These are phyloP conservation scores for Erigeron canadensis DNA, from an alignment of 129 eudicot species.

Conservation along the genomic window DNA sequence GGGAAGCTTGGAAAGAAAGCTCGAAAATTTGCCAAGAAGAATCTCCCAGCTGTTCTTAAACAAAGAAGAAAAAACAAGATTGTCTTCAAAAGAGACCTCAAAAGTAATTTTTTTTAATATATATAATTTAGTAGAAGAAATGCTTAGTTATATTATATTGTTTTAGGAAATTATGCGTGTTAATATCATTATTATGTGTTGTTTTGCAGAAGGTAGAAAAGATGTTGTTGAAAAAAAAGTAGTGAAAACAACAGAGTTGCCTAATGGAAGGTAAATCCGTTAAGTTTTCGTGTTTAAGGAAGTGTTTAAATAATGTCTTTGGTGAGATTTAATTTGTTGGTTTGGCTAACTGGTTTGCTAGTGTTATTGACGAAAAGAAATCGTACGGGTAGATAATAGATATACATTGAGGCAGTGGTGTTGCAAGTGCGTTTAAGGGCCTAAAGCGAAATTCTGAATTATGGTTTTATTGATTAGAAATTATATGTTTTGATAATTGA, in stretches of 20 bases:
- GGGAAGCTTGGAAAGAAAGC: conserved; percentile 97
- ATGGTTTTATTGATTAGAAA: too few species aligned
- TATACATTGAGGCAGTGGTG: too few species aligned
- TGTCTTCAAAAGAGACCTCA: conserved; percentile 49
- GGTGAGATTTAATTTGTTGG: background rate
- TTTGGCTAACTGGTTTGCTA: conserved; percentile 17
- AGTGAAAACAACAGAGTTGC: conserved; percentile 28
- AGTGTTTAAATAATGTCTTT: too few species aligned
- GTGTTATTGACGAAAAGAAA: too few species aligned
- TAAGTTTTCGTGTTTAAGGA: background rate
- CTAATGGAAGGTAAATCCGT: conserved; percentile 61
- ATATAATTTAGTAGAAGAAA: background rate
- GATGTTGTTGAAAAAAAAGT: conserved; percentile 45
- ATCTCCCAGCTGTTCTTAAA: conserved; percentile 67
- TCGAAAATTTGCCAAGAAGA: conserved; percentile 91
- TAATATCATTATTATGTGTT: background rate
- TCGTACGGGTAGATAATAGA: too few species aligned
- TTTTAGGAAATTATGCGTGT: background rate
- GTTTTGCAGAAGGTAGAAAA: conserved; percentile 43
- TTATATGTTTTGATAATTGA: too few species aligned
- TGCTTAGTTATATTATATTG: background rate
- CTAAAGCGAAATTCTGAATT: too few species aligned
- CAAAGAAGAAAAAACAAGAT: conserved; percentile 60
- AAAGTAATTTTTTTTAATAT: conserved; percentile 35
- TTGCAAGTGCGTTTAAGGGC: too few species aligned